Conservation (phyloP, 2,329 filamentous ascomycete genomes). For the Fusarium sp. region DNA sequence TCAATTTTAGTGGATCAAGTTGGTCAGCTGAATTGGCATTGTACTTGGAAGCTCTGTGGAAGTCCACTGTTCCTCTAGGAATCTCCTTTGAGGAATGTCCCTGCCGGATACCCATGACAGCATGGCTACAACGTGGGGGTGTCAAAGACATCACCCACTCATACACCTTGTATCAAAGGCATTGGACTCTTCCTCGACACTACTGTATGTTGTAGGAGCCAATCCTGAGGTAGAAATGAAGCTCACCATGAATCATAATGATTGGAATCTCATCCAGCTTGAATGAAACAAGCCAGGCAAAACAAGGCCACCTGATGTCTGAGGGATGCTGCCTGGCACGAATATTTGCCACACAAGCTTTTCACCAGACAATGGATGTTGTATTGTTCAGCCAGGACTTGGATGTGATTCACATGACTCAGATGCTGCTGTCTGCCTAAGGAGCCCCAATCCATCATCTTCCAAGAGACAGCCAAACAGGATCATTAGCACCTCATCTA, state of each 20-base stretch:
- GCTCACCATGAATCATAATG: neutral
- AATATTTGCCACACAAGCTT: neutral
- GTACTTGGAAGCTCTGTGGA: neutral
- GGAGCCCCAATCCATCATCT: neutral
- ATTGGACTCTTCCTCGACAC: neutral
- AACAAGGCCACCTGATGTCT: neutral
- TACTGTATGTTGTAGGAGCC: neutral
- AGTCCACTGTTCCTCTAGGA: neutral
- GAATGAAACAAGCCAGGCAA: neutral
- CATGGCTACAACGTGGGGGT: neutral
- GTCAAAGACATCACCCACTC: neutral
- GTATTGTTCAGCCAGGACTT: neutral
- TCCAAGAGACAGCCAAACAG: neutral
- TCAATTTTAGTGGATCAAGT: neutral
- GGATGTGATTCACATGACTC: neutral
- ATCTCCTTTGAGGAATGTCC: neutral
- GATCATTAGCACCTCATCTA: neutral
- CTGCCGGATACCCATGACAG: neutral
- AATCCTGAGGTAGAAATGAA: neutral
- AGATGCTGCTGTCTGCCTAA: neutral
- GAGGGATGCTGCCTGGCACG: neutral
- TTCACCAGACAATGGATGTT: neutral
- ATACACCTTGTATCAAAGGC: neutral
- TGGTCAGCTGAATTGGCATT: neutral
- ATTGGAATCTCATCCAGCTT: neutral